Percentiles rank a stretch among this genome's conserved stretches.
These are phyloP conservation scores for Chloropicon primus DNA, from an alignment of 139 green algal genomes.

Conservation along the genomic window DNA sequence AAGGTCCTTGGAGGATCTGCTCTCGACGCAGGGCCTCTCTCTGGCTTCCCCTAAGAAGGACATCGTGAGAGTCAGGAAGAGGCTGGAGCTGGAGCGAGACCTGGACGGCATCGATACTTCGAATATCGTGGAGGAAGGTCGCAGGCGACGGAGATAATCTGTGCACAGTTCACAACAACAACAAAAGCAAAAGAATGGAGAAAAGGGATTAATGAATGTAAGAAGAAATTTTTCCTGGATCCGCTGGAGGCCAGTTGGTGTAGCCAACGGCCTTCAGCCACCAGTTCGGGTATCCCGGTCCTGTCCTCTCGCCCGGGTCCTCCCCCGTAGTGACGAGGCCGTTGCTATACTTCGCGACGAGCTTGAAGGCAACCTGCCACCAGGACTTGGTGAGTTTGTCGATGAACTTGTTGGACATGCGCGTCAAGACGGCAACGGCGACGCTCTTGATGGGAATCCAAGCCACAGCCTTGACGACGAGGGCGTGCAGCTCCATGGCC, in stretches of 20 bases:
- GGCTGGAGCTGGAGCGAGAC: slow-evolving; percentile 34
- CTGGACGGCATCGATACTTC: slow-evolving; percentile 59
- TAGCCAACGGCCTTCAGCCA: background rate
- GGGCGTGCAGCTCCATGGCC: background rate
- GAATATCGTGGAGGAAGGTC: slow-evolving; percentile 37
- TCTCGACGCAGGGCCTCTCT: slow-evolving; percentile 22
- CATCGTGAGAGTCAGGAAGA: slow-evolving; percentile 19
- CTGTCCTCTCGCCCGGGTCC: background rate
- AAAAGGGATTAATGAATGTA: background rate
- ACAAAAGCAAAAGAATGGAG: background rate
- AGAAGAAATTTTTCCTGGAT: background rate
- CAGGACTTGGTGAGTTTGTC: background rate
- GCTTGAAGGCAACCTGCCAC: background rate
- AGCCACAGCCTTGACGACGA: background rate
- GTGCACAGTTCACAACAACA: too few species aligned
- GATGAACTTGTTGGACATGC: background rate
- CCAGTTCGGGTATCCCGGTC: background rate
- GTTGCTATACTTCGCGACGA: background rate
- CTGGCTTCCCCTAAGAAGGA: slow-evolving; percentile 1
- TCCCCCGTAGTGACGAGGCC: background rate
- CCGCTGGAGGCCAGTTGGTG: background rate
- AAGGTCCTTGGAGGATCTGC: slow-evolving; percentile 15
- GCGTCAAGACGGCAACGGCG: background rate
- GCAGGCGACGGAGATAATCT: too few species aligned
- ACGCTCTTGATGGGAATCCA: background rate